Conservation (phyloP, 1,284 basidiomycete species). For the Papiliotrema fonsecae region DNA sequence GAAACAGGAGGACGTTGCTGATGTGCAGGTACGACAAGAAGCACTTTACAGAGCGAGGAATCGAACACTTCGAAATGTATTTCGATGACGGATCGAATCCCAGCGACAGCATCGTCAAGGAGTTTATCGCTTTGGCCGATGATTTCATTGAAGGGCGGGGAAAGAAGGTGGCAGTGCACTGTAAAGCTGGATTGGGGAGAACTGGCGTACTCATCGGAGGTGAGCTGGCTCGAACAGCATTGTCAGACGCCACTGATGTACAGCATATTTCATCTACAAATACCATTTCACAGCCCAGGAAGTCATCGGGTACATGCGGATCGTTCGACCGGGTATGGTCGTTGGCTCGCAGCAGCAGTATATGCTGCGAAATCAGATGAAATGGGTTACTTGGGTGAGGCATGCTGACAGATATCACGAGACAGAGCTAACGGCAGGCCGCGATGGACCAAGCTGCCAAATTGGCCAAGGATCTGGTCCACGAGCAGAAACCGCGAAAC, state of each 20-base stretch:
- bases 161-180: slow-evolving; percentile 75
- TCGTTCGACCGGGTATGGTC: slow-evolving; percentile 85
- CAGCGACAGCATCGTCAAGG: slow-evolving; percentile 84
- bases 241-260: slow-evolving; percentile 4
- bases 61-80: slow-evolving; percentile 78
- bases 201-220: slow-evolving; percentile 81
- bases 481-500: slow-evolving; percentile 49
- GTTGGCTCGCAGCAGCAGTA: slow-evolving; percentile 82
- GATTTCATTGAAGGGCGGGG: slow-evolving; percentile 65
- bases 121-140: slow-evolving; percentile 82
- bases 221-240: slow-evolving; percentile 13
- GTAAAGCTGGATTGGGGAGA: slow-evolving; percentile 50
- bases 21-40: slow-evolving; percentile 65
- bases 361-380: slow-evolving; percentile 91
- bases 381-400: slow-evolving; percentile 87
- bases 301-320: slow-evolving; percentile 96
- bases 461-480: slow-evolving; percentile 68
- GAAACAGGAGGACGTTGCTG: neutral
- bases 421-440: slow-evolving; percentile 51
- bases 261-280: slow-evolving; percentile 96
- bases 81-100: slow-evolving; percentile 87
- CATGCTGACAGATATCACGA: slow-evolving; percentile 54
- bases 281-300: slow-evolving; percentile 98
- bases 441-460: slow-evolving; percentile 52
- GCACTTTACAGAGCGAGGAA: slow-evolving; percentile 78